Evolutionary conservation across 129 eudicot genomes (phyloP), one percentile per base, ranked within the genome.

Genomic region (Artemisia annua): DNA sequence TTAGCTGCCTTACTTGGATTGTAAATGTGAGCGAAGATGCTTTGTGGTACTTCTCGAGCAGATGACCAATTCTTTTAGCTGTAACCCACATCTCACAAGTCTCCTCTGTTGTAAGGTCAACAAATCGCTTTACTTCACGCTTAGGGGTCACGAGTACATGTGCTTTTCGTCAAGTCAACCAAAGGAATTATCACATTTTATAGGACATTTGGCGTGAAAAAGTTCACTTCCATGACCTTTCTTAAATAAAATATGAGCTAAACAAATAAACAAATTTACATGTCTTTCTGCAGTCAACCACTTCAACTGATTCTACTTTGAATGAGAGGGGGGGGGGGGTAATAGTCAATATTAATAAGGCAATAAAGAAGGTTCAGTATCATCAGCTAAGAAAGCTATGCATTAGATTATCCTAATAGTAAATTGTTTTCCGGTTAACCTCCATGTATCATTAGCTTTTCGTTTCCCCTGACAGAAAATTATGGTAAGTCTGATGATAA

Each of bases 131-230:
- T 61, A 91, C 96, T 71, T 86, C 97, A 52, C 96, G 97, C 75
- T 82, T 88, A 72, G 97, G 97, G 85, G 88, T 86, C 51, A 91
- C 92, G n/a, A 91, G 96, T 46, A 91, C 97, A 76, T 88, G 96
- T 87, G 78, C 46, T 35, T 60, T 46, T 73, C 32, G 96, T 90
- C 71, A 90, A 90, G 96, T 75, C 54, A 81, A 83, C 78, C 85
- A 77, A 61, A 76, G n/a, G 26, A 59, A 19, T 2, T 13, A 24
- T 11, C 46, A 16, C 22, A 22, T 16, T 66, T 15, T 15, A 66
- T 46, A 55, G 7, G 17, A 17, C 24, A 73, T 5, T 11, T 13
- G 16, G 11, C 12, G 3, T 62, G 50, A 50, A 59, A 59, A 67
- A 48, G 69, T 18, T 12, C 44, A 9, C 66, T n/a, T 57, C 67